Conservation (phyloP, 2,329 filamentous ascomycete species). For the Ascochyta rabiei region DNA sequence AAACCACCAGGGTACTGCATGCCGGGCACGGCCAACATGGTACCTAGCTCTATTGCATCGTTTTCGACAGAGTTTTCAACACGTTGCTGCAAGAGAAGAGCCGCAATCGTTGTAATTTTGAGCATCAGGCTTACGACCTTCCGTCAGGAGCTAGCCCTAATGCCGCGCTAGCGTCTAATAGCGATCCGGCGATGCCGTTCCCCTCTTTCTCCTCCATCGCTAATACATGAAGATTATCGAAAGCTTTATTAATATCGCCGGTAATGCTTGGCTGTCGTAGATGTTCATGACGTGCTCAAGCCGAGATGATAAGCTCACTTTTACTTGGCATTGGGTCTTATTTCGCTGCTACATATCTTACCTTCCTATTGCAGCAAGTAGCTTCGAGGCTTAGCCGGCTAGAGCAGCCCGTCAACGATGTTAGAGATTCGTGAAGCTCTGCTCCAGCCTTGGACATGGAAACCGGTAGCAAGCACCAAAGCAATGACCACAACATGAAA, state of each 20-base stretch:
- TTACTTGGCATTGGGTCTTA: conserved; percentile 9
- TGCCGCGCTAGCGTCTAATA: neutral
- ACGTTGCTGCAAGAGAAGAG: neutral
- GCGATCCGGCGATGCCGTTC: neutral
- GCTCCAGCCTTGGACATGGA: neutral
- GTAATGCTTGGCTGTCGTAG: neutral
- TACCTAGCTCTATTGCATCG: neutral
- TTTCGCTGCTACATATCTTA: conserved; percentile 12
- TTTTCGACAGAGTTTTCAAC: too few species aligned
- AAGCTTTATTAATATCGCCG: neutral
- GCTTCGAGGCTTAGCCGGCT: conserved; percentile 7
- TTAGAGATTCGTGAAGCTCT: neutral
- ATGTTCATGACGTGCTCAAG: conserved; percentile 30
- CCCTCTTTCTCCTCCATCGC: neutral
- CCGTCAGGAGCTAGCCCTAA: neutral
- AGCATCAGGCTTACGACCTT: neutral
- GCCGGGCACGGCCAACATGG: neutral
- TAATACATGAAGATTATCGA: neutral
- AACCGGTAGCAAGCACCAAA: too few species aligned
- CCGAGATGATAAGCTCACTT: conserved; percentile 21
- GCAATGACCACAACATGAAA: neutral
- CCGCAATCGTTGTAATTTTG: neutral
- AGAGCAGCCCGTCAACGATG: too few species aligned
- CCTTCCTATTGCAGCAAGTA: neutral
- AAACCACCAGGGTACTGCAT: neutral